A percentile compares a stretch with the other conserved stretches of the same genome.
phyloP scores from a whole-genome alignment of 371 early-diverging fungal genomes.

The Haplosporangium sp. region DNA sequence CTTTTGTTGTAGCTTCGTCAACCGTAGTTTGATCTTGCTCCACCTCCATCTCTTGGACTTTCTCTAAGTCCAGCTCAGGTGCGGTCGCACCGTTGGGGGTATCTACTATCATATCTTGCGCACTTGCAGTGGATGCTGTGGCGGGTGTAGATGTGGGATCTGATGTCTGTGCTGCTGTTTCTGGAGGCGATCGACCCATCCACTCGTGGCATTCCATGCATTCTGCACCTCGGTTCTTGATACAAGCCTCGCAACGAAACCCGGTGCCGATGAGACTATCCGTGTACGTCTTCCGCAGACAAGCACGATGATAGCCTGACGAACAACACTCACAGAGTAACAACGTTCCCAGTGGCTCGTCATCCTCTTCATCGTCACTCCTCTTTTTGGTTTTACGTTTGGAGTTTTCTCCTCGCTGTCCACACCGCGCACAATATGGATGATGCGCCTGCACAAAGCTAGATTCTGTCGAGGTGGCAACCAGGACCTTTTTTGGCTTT shows the following conservation, averaged over 20 bases:
- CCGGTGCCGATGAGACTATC: conserved; percentile 48
- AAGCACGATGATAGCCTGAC: conserved; percentile 55
- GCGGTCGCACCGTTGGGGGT: not conserved
- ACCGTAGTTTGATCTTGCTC: conserved; percentile 5
- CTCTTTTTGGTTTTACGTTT: conserved; percentile 53
- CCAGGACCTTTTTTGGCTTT: conserved; percentile 34
- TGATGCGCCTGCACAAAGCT: conserved; percentile 51
- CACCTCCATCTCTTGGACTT: conserved; percentile 9
- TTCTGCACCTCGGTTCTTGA: conserved; percentile 48
- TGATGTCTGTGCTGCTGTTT: not conserved
- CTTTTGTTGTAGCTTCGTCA: not conserved
- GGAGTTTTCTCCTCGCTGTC: conserved; percentile 42
- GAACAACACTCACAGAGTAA: conserved; percentile 61
- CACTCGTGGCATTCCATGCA: conserved; percentile 48
- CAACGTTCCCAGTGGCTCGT: conserved; percentile 51
- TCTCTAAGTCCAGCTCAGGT: not conserved
- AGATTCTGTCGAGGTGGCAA: conserved; percentile 48
- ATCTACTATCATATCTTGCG: not conserved
- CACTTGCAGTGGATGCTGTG: not conserved
- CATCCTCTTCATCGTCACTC: conserved; percentile 54
- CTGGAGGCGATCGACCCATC: conserved; percentile 26
- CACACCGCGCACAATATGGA: conserved; percentile 47
- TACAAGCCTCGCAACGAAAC: conserved; percentile 49
- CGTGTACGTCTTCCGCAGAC: conserved; percentile 51
- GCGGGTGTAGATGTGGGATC: conserved; percentile 3